Base-by-base conservation (phyloP, 768 basidiomycete species). In the Gymnopilus junonius region DNA sequence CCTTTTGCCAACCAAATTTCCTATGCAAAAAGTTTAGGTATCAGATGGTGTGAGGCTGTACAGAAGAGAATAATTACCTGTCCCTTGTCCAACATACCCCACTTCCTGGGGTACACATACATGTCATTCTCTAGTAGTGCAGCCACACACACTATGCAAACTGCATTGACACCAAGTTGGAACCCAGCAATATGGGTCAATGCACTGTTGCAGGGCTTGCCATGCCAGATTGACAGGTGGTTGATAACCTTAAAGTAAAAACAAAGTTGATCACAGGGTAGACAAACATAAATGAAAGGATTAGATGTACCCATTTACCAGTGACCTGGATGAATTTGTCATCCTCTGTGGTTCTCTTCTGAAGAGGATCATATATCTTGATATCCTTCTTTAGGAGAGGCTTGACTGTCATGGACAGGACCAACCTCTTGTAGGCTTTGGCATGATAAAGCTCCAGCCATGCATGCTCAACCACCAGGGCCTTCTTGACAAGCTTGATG, bases 41-140 rank as follows among this genome's bases (percentile, higher is more conserved):
- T 46, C 31, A 8, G 10, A 55, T 31, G 11, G 20, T 45, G 20
- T 1, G 34, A 17, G 10, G 32, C 4, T 32, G 32, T 32, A 10
- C 10, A 39, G 27, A 45, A 55, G 15, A 34, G 35, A 46, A 56
- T 17, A 20, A 31, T 14, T 58, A 67, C 66, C 35, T 67, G 46
- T 15, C 63, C 59, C 15, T 50, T 21, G 5, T 32, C 40, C 7
- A 58, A 51, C 12, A 7, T 20, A 12, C 20, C 63, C 66, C 66
- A 67, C 15, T 65, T 34, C 15, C 61, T 61, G 2, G 63, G 63
- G 37, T 62, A 67, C 2, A 64, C 53, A 23, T 67, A 65, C 7
- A 53, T 35, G 29, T 62, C 35, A 4, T 53, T 45, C 17, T 55
- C 61, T 2, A 62, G 2, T 34, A 67, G 55, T 1, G 53, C 50